These are phyloP conservation scores for Aurifilum marmelostoma DNA, from an alignment of 2,329 filamentous ascomycete genomes.

Conservation along the genomic window DNA sequence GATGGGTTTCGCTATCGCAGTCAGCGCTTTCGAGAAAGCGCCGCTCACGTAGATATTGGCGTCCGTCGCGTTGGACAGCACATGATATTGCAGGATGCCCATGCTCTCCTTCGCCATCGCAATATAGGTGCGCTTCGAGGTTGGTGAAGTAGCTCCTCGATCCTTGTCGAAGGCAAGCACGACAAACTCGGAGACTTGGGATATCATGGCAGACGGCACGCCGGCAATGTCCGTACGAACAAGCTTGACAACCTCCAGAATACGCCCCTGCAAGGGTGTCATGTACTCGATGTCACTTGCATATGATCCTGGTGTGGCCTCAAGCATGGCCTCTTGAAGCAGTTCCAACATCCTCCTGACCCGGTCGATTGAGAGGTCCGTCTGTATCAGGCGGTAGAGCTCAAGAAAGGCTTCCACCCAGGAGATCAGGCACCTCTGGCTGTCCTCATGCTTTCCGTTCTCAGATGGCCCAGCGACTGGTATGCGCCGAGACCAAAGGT, in stretches of 20 bases:
- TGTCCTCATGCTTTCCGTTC: conserved; percentile 58
- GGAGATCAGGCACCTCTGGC: conserved; percentile 83
- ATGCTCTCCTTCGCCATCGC: conserved; percentile 86
- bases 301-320: conserved; percentile 69
- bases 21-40: conserved; percentile 66
- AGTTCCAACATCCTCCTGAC: conserved; percentile 72
- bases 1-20: conserved; percentile 71
- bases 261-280: conserved; percentile 72
- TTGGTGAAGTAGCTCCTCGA: conserved; percentile 38
- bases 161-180: conserved; percentile 66
- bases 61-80: conserved; percentile 62
- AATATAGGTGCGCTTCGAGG: conserved; percentile 75
- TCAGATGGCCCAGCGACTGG: conserved; percentile 51
- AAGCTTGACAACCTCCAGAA: conserved; percentile 69
- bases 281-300: conserved; percentile 73
- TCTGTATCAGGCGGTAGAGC: conserved; percentile 75
- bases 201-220: conserved; percentile 69
- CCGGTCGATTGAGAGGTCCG: conserved; percentile 62
- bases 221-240: conserved; percentile 68
- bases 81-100: conserved; percentile 65
- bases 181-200: conserved; percentile 70
- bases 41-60: conserved; percentile 71
- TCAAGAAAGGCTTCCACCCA: conserved; percentile 78
- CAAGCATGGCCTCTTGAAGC: conserved; percentile 70
- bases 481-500: conserved; percentile 70